Percentiles rank a stretch among this genome's conserved stretches.
Conservation (phyloP, 192 early-diverging fungal genomes). For the Lunasporangiospora selenospora region DNA sequence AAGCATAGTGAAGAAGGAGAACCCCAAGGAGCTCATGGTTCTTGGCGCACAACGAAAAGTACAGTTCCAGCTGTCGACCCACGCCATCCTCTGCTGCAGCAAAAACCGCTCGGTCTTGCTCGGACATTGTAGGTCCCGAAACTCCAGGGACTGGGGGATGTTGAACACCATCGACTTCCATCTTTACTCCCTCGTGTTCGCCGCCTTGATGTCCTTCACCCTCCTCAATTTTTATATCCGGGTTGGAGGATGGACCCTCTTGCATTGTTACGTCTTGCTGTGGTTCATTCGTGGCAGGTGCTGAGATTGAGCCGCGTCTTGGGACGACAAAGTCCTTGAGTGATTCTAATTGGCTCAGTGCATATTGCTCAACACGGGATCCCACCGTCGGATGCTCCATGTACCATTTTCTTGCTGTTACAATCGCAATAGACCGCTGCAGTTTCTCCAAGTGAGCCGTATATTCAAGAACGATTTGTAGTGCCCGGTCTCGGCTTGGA, state of each 20-base stretch:
- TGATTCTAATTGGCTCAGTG: constrained; percentile 20
- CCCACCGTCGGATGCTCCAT: constrained; percentile 42
- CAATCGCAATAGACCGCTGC: constrained; percentile 49
- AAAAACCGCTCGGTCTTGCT: constrained; percentile 2
- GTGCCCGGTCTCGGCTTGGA: constrained; percentile 25
- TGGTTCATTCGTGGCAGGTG: neutral
- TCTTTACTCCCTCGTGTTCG: neutral
- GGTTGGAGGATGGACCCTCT: too few species aligned
- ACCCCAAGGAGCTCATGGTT: constrained; percentile 68
- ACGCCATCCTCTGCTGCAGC: constrained; percentile 69
- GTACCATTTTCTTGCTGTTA: constrained; percentile 52
- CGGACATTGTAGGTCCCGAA: too few species aligned
- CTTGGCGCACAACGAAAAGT: constrained; percentile 77
- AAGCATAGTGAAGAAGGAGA: constrained; percentile 20
- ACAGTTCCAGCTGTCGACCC: constrained; percentile 72
- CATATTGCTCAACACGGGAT: constrained; percentile 27
- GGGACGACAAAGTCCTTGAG: constrained; percentile 21
- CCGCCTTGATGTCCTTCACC: too few species aligned
- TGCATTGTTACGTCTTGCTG: too few species aligned
- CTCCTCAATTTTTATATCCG: too few species aligned
- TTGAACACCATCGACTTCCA: constrained; percentile 7
- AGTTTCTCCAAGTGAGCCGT: constrained; percentile 42
- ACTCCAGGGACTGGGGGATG: too few species aligned
- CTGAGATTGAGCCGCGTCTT: neutral
- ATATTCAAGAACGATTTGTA: constrained; percentile 29